A percentile compares a stretch with the other conserved stretches of the same genome.
Conservation (phyloP, 2,329 filamentous ascomycete genomes). For the Fusarium anthophilum region DNA sequence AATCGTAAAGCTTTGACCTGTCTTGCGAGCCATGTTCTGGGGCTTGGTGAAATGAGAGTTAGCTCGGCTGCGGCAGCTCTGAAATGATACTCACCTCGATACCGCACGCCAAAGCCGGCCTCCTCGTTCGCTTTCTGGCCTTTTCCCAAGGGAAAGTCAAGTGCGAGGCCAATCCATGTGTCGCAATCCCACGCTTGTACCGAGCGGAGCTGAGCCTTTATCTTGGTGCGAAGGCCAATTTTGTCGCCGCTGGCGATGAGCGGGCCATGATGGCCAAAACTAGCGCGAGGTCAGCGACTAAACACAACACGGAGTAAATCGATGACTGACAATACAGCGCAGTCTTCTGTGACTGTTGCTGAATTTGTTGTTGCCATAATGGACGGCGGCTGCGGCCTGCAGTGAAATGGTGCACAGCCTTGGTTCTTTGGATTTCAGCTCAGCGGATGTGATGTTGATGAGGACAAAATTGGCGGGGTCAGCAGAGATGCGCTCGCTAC, state of each 20-base stretch:
- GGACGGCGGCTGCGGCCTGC: background rate
- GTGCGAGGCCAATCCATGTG: background rate
- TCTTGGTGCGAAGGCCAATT: background rate
- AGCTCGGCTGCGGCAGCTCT: background rate
- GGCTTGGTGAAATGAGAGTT: background rate
- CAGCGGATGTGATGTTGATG: background rate
- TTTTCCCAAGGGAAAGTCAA: background rate
- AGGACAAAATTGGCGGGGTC: background rate
- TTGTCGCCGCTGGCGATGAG: conserved; percentile 1
- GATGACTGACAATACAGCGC: background rate
- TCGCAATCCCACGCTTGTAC: background rate
- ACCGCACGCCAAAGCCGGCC: background rate
- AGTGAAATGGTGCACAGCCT: background rate
- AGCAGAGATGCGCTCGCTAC: background rate
- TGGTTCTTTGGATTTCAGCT: background rate
- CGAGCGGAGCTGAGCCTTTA: background rate
- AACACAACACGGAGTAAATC: background rate
- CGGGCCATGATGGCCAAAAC: background rate
- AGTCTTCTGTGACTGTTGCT: background rate
- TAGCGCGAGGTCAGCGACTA: background rate
- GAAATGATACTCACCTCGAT: background rate
- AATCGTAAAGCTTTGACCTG: background rate
- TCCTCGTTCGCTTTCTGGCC: background rate
- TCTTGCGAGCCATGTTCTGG: background rate
- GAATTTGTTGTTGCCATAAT: background rate